Evolutionary conservation across 2,329 filamentous ascomycete genomes (phyloP).

Genomic region (Endoconidiophora polonica): DNA sequence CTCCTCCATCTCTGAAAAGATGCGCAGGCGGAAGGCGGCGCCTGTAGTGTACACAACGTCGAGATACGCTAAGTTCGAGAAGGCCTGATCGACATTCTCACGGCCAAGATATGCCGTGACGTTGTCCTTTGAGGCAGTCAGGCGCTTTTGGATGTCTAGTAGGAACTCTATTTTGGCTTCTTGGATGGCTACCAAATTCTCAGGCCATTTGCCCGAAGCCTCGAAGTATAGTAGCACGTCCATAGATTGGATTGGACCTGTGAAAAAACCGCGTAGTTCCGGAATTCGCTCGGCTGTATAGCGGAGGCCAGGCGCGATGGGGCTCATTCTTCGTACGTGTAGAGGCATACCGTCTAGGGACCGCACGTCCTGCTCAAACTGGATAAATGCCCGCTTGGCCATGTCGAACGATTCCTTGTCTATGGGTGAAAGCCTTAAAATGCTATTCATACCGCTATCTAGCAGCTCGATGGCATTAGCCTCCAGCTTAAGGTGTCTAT

Average conservation of each 20-base stretch:
- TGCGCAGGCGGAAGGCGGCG: conserved; percentile 64
- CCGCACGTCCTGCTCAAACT: conserved; percentile 62
- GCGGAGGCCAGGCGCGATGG: conserved; percentile 55
- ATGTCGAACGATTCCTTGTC: conserved; percentile 47
- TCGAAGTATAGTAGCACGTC: conserved; percentile 83
- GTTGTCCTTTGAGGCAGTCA: conserved; percentile 43
- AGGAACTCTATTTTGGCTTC: conserved; percentile 86
- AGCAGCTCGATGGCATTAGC: conserved; percentile 35
- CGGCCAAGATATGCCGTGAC: conserved; percentile 58
- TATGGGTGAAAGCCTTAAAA: conserved; percentile 29
- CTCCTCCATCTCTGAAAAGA: conserved; percentile 79
- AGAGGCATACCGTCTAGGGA: conserved; percentile 69
- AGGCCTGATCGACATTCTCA: conserved; percentile 53
- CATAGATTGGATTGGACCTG: conserved; percentile 32
- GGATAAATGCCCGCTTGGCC: conserved; percentile 51
- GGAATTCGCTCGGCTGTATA: conserved; percentile 49
- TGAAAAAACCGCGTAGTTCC: conserved; percentile 13
- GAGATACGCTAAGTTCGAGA: conserved; percentile 65
- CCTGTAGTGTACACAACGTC: conserved; percentile 62
- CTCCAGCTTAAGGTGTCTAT: conserved; percentile 47
- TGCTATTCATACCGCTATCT: conserved; percentile 32
- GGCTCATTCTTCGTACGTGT: conserved; percentile 64
- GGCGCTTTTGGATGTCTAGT: conserved; percentile 53
- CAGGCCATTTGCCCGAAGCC: conserved; percentile 83
- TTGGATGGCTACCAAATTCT: conserved; percentile 80